These are phyloP conservation scores for Aspergillus carlsbadensis DNA, from an alignment of 495 filamentous ascomycete genomes.

Conservation along the genomic window DNA sequence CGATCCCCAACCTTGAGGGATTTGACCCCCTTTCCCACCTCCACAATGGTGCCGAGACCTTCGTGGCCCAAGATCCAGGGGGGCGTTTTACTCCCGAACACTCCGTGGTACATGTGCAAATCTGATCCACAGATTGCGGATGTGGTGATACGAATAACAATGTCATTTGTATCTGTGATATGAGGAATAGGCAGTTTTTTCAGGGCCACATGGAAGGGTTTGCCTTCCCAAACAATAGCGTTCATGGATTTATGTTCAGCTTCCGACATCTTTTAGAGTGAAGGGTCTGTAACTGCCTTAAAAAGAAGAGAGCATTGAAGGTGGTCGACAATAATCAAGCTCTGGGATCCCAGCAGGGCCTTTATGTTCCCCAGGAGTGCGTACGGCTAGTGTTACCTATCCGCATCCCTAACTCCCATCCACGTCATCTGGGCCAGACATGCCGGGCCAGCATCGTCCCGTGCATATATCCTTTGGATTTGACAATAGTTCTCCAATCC, in stretches of 20 bases:
- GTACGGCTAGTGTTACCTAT: too few species aligned
- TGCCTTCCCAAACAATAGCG: constrained; percentile 9
- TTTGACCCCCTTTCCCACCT: constrained; percentile 6
- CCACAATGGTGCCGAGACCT: constrained; percentile 4
- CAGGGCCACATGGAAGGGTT: constrained; percentile 13
- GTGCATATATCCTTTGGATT: too few species aligned
- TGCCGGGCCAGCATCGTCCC: too few species aligned
- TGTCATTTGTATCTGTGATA: constrained; percentile 24
- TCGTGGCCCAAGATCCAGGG: constrained; percentile 22
- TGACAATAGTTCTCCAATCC: too few species aligned
- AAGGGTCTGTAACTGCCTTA: too few species aligned
- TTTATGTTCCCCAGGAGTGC: too few species aligned
- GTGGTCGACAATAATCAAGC: too few species aligned
- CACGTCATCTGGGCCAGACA: too few species aligned
- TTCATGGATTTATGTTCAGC: neutral
- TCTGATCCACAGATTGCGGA: constrained; percentile 34
- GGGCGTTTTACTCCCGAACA: constrained; percentile 4
- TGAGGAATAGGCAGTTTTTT: constrained; percentile 18
- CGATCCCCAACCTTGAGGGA: constrained; percentile 6
- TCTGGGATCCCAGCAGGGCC: too few species aligned
- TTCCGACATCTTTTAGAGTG: too few species aligned
- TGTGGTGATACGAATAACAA: constrained; percentile 27
- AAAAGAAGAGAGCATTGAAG: too few species aligned
- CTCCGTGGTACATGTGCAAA: constrained; percentile 25
- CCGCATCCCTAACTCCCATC: too few species aligned